Evolutionary conservation across 2,329 filamentous ascomycete genomes (phyloP), one percentile per base, ranked within the genome.

Genomic region (Ophiostoma novo-ulmi): DNA sequence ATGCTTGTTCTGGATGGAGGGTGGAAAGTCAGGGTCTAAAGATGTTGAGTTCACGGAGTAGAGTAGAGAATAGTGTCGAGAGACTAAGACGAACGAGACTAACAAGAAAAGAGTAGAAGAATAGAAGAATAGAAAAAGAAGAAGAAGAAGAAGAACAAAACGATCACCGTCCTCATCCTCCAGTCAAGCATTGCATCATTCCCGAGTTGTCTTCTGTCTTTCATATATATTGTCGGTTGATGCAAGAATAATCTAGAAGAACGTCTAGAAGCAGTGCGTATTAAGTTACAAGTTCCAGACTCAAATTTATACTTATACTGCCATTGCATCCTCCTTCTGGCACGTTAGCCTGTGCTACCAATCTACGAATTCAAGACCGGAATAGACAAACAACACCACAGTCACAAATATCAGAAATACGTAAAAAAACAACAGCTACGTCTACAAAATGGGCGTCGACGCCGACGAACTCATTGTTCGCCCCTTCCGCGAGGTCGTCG

Each of bases 401-500:
- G 14, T 17, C 39, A 44, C 39, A 44, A 44, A 31, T 31, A 31
- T 31, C 31, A 31, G 31, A 31, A 3, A 1, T 31, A 48, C 20
- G 4, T 26, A 2, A 55, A 22, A 55, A 2, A 55, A 31, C 2
- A 22, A 26, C 52, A 58, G 14, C 39, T 20, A 55, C 48, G 6
- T 7, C 17, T 10, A 55, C n/a, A 26, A 22, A 58, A 78, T 77
- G 76, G 75, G 74, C 26, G 69, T 76, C 31, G 75, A 77, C 61
- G 74, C 74, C 14, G 76, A 77, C 66, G 75, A 76, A 35, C 75
- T 77, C 26, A 72, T 78, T 52, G 69, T 81, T 41, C 79, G 78
- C 31, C 81, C 81, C 20, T 81, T 82, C 68, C 75, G 75, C 63
- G 81, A 82, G 70, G 78, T 82, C 1, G 77, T 80, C 35, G 78